A percentile compares a stretch with the other conserved stretches of the same genome.
Evolutionary conservation across 495 filamentous ascomycete genomes (phyloP).

Genomic region (Aspergillus funiculosus): DNA sequence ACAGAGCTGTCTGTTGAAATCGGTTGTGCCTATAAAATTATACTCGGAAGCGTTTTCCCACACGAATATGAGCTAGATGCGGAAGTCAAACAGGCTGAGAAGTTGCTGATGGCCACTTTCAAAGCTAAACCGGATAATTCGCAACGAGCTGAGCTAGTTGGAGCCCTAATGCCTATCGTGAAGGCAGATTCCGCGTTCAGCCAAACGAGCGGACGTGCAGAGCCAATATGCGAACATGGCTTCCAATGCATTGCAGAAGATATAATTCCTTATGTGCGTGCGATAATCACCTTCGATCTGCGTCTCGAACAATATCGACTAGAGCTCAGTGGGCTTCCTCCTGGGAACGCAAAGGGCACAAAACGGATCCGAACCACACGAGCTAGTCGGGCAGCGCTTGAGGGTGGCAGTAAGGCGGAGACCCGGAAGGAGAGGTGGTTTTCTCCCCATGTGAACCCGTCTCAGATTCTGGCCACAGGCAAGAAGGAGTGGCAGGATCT

Average conservation of each 20-base stretch:
- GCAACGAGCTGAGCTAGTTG: conserved; percentile 20
- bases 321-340: conserved; percentile 56
- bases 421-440: conserved; percentile 79
- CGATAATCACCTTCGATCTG: conserved; percentile 70
- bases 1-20: conserved; percentile 32
- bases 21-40: conserved; percentile 31
- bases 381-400: conserved; percentile 73
- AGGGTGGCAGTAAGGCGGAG: conserved; percentile 67
- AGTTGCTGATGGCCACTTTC: conserved; percentile 23
- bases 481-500: conserved; percentile 57
- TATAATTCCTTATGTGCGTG: conserved; percentile 75
- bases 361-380: conserved; percentile 72
- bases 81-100: conserved; percentile 22
- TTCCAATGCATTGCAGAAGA: conserved; percentile 60
- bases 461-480: conserved; percentile 60
- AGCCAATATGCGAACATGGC: conserved; percentile 68
- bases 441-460: conserved; percentile 55
- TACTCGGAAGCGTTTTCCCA: conserved; percentile 29
- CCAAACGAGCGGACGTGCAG: conserved; percentile 25
- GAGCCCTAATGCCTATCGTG: conserved; percentile 34
- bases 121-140: conserved; percentile 14
- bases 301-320: conserved; percentile 61
- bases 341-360: conserved; percentile 42
- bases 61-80: conserved; percentile 24
- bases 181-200: conserved; percentile 27